Conservation (phyloP, 139 green algal genomes). For the Coelastrella sp. region DNA sequence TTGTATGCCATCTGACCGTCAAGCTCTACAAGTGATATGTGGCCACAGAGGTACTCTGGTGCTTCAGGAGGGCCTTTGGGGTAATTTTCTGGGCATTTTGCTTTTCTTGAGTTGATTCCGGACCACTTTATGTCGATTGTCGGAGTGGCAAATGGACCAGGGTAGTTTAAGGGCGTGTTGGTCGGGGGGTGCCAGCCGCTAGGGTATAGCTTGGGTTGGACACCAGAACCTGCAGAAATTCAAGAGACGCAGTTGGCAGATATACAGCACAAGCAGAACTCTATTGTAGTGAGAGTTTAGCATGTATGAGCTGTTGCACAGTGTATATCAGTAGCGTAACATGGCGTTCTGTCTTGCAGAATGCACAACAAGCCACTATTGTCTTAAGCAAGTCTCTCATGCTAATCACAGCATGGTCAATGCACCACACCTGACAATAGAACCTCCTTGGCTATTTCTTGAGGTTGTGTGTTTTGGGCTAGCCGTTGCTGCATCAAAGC, state of each 20-base stretch:
- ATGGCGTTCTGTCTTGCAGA: too few species aligned
- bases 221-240: neutral
- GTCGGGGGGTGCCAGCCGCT: neutral
- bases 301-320: too few species aligned
- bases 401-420: neutral
- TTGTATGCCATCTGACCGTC: slow-evolving; percentile 27
- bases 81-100: neutral
- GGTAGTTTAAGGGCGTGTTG: neutral
- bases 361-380: too few species aligned
- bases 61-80: slow-evolving; percentile 13
- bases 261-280: neutral
- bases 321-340: too few species aligned
- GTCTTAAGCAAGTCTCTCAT: too few species aligned
- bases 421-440: neutral
- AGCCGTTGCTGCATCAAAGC: slow-evolving; percentile 15
- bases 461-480: neutral
- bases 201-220: neutral
- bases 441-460: neutral
- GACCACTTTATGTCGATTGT: slow-evolving; percentile 10
- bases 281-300: too few species aligned
- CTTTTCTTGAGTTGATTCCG: slow-evolving; percentile 6
- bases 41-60: neutral
- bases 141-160: neutral
- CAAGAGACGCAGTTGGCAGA: neutral
- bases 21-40: slow-evolving; percentile 8